Evolutionary conservation across 2,329 filamentous ascomycete species (phyloP), one percentile per base, ranked within the genome.

Genomic region (Talaromyces sp.): DNA sequence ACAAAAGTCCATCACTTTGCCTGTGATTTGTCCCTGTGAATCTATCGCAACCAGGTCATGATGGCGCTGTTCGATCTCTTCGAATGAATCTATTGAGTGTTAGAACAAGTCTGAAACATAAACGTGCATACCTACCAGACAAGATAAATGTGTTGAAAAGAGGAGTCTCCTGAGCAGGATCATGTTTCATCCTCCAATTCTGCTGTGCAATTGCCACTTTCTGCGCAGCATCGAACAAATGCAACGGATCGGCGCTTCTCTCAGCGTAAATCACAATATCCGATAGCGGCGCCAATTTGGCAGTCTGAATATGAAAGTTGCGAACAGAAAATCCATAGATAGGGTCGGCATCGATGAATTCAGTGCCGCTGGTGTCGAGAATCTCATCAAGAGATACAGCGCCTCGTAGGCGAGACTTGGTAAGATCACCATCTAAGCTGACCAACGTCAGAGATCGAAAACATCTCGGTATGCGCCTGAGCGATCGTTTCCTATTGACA

Each of bases 291-390:
- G 93, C 93, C 69, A 91, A 82, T 77, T 99, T 99, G 66, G 91
- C 91, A 0, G 91, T 86, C 77, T 99, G 95, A 45, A 98, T 98
- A 72, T 98, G 94, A 74, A 99, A 99, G 76, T 98, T 98, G 54
- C 95, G 88, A 51, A 98, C 93, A 4, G 92, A 97, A 75, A 98
- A 98, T 8, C 95, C 95, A 69, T 96, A 91, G 64, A 82, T 86
- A 1, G 95, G 95, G 73, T 99, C 95, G 47, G 89, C 85, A 51
- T 96, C 91, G 67, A 93, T 80, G 73, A 99, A 97, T 25, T 88
- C 84, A 53, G 85, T 79, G 17, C 79, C 72, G 27, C 79, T 78
- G 13, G 81, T 77, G 43, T 87, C 84, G 65, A 98, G 78, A 53
- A 98, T 84, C 77, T 98, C 95, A 1, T 91, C 86, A 0, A 93